Conservation (phyloP, 2,329 filamentous ascomycete genomes). For the Aspergillus fijiensis region DNA sequence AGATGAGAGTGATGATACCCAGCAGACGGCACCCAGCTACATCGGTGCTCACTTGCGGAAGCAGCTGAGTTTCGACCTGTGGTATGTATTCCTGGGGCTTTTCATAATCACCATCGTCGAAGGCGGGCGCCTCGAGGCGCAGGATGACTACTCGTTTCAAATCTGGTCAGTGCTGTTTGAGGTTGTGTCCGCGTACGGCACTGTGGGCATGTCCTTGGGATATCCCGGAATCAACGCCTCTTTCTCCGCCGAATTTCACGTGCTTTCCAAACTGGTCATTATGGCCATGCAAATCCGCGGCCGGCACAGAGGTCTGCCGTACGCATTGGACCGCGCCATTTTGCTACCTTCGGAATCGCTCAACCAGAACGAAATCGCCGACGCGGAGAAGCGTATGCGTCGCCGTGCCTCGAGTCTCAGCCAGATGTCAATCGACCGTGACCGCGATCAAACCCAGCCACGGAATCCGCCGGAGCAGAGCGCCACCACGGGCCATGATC, state of each 20-base stretch:
- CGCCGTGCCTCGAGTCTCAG: constrained; percentile 40
- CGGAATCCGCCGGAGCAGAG: constrained; percentile 20
- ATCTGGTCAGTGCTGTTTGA: constrained; percentile 76
- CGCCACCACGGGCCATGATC: constrained; percentile 26
- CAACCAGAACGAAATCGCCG: constrained; percentile 58
- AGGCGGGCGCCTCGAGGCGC: constrained; percentile 65
- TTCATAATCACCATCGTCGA: constrained; percentile 93
- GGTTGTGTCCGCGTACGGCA: constrained; percentile 87
- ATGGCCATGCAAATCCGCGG: constrained; percentile 67
- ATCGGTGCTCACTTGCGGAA: constrained; percentile 87
- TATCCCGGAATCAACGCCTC: constrained; percentile 74
- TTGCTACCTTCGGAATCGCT: constrained; percentile 65
- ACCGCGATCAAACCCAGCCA: constrained; percentile 25
- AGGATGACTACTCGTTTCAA: constrained; percentile 59
- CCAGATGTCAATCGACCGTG: constrained; percentile 25
- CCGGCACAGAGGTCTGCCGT: constrained; percentile 64
- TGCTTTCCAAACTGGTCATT: constrained; percentile 65
- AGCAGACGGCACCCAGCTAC: constrained; percentile 69
- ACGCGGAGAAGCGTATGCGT: constrained; percentile 48
- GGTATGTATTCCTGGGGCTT: constrained; percentile 92
- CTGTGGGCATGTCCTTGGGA: constrained; percentile 85
- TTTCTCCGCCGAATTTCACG: constrained; percentile 77
- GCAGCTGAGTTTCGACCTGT: constrained; percentile 94
- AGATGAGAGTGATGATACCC: constrained; percentile 52
- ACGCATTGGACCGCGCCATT: constrained; percentile 68